A percentile compares a stretch with the other conserved stretches of the same genome.
These are phyloP conservation scores for Leucoagaricus sp. DNA, from an alignment of 1,284 basidiomycete genomes.

Conservation along the genomic window DNA sequence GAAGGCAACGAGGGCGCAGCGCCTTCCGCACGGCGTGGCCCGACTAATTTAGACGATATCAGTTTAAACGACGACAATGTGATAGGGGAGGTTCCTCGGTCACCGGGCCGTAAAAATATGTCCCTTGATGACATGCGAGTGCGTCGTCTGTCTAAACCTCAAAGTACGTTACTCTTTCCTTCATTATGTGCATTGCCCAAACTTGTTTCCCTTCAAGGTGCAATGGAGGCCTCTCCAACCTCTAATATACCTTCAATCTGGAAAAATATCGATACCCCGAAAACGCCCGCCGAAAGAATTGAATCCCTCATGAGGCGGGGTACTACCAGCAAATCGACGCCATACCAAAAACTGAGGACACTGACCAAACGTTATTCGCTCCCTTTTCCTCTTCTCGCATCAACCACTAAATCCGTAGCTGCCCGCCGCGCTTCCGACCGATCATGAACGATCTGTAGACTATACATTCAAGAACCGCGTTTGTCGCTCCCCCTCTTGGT, in stretches of 20 bases:
- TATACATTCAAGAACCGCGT: neutral
- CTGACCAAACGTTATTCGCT: conserved; percentile 49
- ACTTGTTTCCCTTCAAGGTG: neutral
- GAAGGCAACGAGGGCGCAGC: conserved; percentile 2
- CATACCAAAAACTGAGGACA: conserved; percentile 36
- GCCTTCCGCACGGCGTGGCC: conserved; percentile 17
- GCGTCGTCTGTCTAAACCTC: neutral
- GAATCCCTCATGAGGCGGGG: conserved; percentile 27
- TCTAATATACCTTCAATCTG: conserved; percentile 41
- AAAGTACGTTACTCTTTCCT: neutral
- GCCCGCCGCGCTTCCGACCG: conserved; percentile 6
- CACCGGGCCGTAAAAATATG: conserved; percentile 6
- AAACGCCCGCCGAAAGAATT: conserved; percentile 33
- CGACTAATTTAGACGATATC: conserved; percentile 24
- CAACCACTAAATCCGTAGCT: conserved; percentile 17
- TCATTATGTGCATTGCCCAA: neutral
- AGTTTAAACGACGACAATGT: conserved; percentile 16
- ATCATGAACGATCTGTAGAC: conserved; percentile 5
- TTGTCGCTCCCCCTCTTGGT: neutral
- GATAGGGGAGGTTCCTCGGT: conserved; percentile 11
- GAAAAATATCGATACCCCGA: conserved; percentile 38
- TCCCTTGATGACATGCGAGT: conserved; percentile 13
- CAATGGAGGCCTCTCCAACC: conserved; percentile 14
- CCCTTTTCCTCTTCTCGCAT: conserved; percentile 38
- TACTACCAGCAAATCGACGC: conserved; percentile 22